These are phyloP conservation scores for Phylloporus sp. DNA, from an alignment of 768 basidiomycete species.

Conservation along the genomic window DNA sequence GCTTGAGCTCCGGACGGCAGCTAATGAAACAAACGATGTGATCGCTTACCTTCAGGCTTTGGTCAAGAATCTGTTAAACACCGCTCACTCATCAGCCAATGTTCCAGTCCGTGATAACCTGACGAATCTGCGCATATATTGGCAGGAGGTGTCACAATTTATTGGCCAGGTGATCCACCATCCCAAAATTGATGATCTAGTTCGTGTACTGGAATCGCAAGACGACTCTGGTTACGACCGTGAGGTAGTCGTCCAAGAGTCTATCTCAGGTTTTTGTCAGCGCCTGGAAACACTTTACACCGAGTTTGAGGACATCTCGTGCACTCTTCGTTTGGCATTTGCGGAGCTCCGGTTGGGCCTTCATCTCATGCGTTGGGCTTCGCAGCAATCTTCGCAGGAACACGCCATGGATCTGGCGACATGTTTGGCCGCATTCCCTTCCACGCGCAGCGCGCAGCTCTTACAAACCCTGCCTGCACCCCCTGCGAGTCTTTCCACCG, in stretches of 20 bases:
- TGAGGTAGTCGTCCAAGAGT: conserved; percentile 74
- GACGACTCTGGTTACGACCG: conserved; percentile 42
- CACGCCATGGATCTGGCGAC: conserved; percentile 24
- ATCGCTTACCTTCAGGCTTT: conserved; percentile 41
- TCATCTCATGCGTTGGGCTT: conserved; percentile 41
- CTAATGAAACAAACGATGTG: conserved; percentile 50
- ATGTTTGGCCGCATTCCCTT: conserved; percentile 52
- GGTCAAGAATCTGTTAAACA: conserved; percentile 30
- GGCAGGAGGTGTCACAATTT: conserved; percentile 79
- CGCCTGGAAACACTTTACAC: conserved; percentile 66
- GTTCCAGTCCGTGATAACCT: conserved; percentile 39
- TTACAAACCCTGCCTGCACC: conserved; percentile 27
- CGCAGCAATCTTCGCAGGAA: conserved; percentile 17
- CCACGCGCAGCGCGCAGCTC: conserved; percentile 39
- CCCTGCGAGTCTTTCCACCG: conserved; percentile 15
- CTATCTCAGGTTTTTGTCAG: conserved; percentile 71
- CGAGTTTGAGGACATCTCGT: conserved; percentile 67
- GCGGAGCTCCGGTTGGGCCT: conserved; percentile 70
- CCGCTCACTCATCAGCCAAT: conserved; percentile 21
- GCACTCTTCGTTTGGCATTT: conserved; percentile 63
- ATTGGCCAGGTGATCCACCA: conserved; percentile 49
- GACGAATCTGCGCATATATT: conserved; percentile 56
- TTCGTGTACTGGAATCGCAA: conserved; percentile 32
- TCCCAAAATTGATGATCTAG: conserved; percentile 49
- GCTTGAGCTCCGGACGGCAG: conserved; percentile 54